Base-by-base conservation (phyloP, 75 land plant species). In the Azolla pinnata region DNA sequence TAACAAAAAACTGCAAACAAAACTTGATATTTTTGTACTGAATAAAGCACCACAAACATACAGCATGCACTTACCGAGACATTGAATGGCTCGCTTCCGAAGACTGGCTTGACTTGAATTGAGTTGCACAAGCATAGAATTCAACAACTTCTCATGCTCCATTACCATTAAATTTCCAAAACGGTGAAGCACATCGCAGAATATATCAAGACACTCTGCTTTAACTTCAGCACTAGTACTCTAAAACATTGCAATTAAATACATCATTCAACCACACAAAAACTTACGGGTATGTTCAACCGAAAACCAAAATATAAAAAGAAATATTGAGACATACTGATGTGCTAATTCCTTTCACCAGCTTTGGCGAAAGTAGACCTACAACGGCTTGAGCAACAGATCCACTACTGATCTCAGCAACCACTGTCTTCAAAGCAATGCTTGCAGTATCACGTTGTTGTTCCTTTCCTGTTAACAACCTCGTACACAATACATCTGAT, bases 161-260 rank as follows among this genome's bases (percentile, higher is more conserved):
- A 75, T 35, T 35, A 81, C 65, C 87, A 93, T 79, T 28, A 89
- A 64, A 67, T 75, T 77, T 19, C 99, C 99, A 80, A 86, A 95
- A 61, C 89, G 88, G 44, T 95, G 90, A 28, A 95, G 90, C 44
- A 89, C 80, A 65, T 95, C 99, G 63, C 91, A 86, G 32, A 95
- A 66, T 32, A 95, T 89, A 63, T 95, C 99, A 57, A 95, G 80
- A 60, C 88, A 83, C 38, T 95, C 99, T 50, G 91, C 87, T 67
- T 89, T 95, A 4, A 95, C 79, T 53, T 89, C 99, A 9, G 81
- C 74, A 44, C 67, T 77, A 48, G 69, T 81, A 25, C 76, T 91
- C 98, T 89, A 75, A 9, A 16, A 64, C n/a, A 38, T 38, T 14
- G 14, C 7, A 38, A 38, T 38, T 14, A 38, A 38, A 38, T 14